These are phyloP conservation scores for Exobasidium cylindrosporum DNA, from an alignment of 1,284 basidiomycete species.

Conservation along the genomic window DNA sequence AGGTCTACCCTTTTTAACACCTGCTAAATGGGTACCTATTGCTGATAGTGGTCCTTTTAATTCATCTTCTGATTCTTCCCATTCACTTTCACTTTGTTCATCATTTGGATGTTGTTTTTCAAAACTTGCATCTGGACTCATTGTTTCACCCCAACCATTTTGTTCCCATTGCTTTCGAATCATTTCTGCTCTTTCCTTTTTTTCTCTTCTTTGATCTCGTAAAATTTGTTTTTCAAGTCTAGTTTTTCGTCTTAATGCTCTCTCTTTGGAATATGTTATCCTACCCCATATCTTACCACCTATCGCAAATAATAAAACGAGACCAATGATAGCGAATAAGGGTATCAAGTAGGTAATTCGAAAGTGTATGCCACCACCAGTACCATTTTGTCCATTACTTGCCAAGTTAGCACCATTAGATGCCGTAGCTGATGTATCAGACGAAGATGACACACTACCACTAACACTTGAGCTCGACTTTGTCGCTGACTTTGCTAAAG, in stretches of 20 bases:
- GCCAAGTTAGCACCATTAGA: neutral
- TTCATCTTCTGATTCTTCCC: conserved; percentile 1
- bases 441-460: neutral
- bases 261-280: conserved; percentile 26
- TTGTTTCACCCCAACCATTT: neutral
- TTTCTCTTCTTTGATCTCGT: conserved; percentile 14
- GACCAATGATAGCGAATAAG: conserved; percentile 29
- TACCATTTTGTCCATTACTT: neutral
- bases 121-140: conserved; percentile 2
- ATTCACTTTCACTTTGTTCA: neutral
- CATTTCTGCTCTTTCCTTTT: neutral
- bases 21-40: neutral
- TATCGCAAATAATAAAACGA: conserved; percentile 34
- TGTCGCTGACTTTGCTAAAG: neutral
- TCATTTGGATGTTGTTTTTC: conserved; percentile 8
- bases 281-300: conserved; percentile 41
- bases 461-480: neutral
- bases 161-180: neutral
- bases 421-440: neutral
- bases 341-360: conserved; percentile 39
- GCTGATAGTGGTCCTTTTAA: conserved; percentile 6
- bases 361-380: conserved; percentile 19
- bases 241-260: conserved; percentile 19
- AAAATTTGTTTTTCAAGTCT: conserved; percentile 15
- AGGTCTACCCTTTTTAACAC: conserved; percentile 18